These are phyloP conservation scores for Amanita pseudoporphyria DNA, from an alignment of 768 basidiomycete genomes.

Conservation along the genomic window DNA sequence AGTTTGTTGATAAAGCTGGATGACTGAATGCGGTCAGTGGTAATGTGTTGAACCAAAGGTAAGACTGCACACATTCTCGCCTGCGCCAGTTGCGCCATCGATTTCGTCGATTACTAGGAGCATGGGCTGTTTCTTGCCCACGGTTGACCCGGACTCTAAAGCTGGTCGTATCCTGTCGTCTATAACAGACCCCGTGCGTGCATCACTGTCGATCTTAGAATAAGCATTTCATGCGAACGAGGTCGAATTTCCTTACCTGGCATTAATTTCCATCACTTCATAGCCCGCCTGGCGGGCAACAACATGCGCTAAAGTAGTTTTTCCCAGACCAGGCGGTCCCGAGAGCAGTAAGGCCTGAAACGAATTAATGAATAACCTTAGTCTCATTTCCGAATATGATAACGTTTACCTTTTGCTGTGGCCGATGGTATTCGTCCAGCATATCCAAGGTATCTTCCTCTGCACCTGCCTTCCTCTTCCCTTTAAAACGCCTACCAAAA, in stretches of 20 bases:
- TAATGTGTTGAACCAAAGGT: slow-evolving; percentile 4
- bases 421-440: slow-evolving; percentile 59
- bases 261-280: slow-evolving; percentile 91
- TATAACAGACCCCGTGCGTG: slow-evolving; percentile 78
- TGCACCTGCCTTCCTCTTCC: slow-evolving; percentile 53
- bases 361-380: background rate
- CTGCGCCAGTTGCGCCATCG: slow-evolving; percentile 90
- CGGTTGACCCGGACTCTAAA: slow-evolving; percentile 71
- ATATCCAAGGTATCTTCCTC: slow-evolving; percentile 41
- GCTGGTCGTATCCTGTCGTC: slow-evolving; percentile 89
- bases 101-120: slow-evolving; percentile 96
- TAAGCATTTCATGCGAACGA: background rate
- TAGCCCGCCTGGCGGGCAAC: slow-evolving; percentile 92
- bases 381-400: background rate
- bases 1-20: slow-evolving; percentile 66
- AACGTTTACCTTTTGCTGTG: slow-evolving; percentile 48
- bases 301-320: slow-evolving; percentile 94
- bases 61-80: slow-evolving; percentile 56
- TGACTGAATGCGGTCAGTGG: slow-evolving; percentile 32
- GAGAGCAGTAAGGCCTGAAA: slow-evolving; percentile 79
- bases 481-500: slow-evolving; percentile 55
- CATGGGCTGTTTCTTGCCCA: slow-evolving; percentile 77
- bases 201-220: slow-evolving; percentile 51
- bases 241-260: slow-evolving; percentile 42
- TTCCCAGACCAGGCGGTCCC: slow-evolving; percentile 95